A percentile compares a stretch with the other conserved stretches of the same genome.
These are phyloP conservation scores for Sphaerosporella brunnea DNA, from an alignment of 495 filamentous ascomycete genomes.

Conservation along the genomic window DNA sequence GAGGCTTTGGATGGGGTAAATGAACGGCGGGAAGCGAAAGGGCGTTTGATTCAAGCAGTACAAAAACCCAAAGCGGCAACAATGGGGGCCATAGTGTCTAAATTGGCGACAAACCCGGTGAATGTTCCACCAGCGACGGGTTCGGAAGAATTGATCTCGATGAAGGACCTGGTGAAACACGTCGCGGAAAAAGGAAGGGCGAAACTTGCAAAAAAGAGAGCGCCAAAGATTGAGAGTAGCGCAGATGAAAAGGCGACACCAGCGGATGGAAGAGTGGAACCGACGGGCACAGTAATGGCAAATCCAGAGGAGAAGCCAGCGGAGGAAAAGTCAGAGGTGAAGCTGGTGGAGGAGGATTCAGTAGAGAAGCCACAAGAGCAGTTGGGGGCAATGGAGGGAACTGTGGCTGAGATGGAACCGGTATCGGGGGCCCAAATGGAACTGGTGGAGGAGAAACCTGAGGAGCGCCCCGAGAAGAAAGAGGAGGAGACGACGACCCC, in stretches of 20 bases:
- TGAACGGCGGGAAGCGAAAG: too few relatives aligned
- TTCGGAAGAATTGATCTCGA: too few relatives aligned
- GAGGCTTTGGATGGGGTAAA: too few relatives aligned
- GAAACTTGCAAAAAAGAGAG: neutral
- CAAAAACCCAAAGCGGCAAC: too few relatives aligned
- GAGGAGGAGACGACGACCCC: too few relatives aligned
- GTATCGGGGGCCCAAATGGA: neutral
- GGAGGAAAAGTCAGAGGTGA: neutral
- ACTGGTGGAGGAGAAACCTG: neutral
- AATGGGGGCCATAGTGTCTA: too few relatives aligned
- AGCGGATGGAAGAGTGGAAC: neutral
- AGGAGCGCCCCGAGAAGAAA: neutral
- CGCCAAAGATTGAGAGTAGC: neutral
- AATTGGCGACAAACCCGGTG: too few relatives aligned
- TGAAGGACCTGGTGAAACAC: too few relatives aligned
- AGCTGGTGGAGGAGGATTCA: neutral
- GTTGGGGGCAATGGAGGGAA: neutral
- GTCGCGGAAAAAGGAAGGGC: too few relatives aligned
- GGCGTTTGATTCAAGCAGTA: too few relatives aligned
- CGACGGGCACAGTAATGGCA: neutral
- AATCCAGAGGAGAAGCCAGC: constrained; percentile 2
- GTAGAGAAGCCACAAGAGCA: neutral
- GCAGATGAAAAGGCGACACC: neutral
- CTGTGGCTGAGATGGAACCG: neutral
- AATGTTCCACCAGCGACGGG: too few relatives aligned